phyloP scores from a whole-genome alignment of 1,284 basidiomycete species.

The Cystobasidium slooffiae region DNA sequence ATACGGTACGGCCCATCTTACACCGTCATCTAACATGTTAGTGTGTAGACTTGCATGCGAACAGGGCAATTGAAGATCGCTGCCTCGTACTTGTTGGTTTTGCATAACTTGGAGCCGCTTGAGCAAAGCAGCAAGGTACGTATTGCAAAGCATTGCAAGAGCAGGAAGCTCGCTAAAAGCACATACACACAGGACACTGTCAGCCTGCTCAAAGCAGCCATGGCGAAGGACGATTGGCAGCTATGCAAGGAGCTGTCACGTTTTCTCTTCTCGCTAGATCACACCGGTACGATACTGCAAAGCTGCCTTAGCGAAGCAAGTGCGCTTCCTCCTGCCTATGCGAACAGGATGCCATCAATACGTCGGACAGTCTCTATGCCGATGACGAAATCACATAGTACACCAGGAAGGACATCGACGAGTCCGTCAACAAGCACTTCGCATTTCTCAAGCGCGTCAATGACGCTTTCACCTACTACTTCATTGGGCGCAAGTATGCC shows the following conservation, averaged over 20 bases:
- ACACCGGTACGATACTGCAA: conserved; percentile 69
- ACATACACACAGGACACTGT: conserved; percentile 67
- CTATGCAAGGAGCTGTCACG: conserved; percentile 84
- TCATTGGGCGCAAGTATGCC: conserved; percentile 12
- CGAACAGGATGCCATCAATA: conserved; percentile 19
- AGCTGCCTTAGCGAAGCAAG: conserved; percentile 57
- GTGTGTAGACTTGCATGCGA: conserved; percentile 70
- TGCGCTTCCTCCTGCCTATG: conserved; percentile 48
- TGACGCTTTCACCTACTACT: neutral
- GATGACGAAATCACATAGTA: conserved; percentile 2
- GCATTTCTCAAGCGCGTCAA: conserved; percentile 4
- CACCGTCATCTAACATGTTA: neutral
- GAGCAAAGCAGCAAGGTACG: conserved; percentile 67
- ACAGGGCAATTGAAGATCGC: conserved; percentile 82
- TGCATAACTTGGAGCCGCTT: conserved; percentile 89
- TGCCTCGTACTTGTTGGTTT: conserved; percentile 86
- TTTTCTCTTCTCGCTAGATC: conserved; percentile 87
- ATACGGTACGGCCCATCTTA: conserved; percentile 7
- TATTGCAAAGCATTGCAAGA: neutral
- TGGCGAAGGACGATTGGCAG: conserved; percentile 68
- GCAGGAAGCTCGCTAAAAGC: neutral
- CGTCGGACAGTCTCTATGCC: conserved; percentile 36
- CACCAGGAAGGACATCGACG: neutral
- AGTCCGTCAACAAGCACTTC: neutral
- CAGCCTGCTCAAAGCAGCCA: conserved; percentile 72